phyloP scores from a whole-genome alignment of 257 asterid species.

The Fraxinus quadrangulata region DNA sequence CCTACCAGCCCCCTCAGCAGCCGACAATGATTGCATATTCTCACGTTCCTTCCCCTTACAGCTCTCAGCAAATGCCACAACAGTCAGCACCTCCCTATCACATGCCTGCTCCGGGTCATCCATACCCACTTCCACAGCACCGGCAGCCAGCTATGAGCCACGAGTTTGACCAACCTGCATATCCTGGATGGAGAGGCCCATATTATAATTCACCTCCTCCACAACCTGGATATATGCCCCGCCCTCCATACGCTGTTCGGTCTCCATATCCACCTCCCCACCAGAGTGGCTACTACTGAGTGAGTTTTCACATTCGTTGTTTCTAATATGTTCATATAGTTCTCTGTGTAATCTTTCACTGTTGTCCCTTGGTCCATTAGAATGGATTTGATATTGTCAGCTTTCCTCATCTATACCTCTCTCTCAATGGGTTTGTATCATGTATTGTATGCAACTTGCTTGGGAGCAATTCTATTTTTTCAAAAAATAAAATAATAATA shows the following conservation, averaged over 20 bases:
- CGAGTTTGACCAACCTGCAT: conserved; percentile 85
- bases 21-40: conserved; percentile 50
- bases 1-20: conserved; percentile 73
- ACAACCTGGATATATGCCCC: conserved; percentile 77
- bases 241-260: conserved; percentile 75
- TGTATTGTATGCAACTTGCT: conserved; percentile 19
- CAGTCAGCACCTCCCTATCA: conserved; percentile 75
- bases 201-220: conserved; percentile 77
- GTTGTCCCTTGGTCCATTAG: conserved; percentile 6
- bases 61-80: conserved; percentile 38
- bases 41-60: conserved; percentile 64
- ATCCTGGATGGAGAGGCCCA: conserved; percentile 94
- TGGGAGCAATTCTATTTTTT: not conserved
- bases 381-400: too few relatives aligned
- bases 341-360: conserved; percentile 2
- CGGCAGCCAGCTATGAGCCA: conserved; percentile 57
- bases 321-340: not conserved
- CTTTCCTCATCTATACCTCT: conserved; percentile 2
- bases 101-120: conserved; percentile 45
- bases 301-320: conserved; percentile 28
- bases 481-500: too few relatives aligned
- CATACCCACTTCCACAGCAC: conserved; percentile 63
- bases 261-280: conserved; percentile 78
- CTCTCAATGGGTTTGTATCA: conserved; percentile 23
- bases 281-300: conserved; percentile 73